phyloP scores from a whole-genome alignment of 2,329 filamentous ascomycete genomes.

The Phialophora macrospora region DNA sequence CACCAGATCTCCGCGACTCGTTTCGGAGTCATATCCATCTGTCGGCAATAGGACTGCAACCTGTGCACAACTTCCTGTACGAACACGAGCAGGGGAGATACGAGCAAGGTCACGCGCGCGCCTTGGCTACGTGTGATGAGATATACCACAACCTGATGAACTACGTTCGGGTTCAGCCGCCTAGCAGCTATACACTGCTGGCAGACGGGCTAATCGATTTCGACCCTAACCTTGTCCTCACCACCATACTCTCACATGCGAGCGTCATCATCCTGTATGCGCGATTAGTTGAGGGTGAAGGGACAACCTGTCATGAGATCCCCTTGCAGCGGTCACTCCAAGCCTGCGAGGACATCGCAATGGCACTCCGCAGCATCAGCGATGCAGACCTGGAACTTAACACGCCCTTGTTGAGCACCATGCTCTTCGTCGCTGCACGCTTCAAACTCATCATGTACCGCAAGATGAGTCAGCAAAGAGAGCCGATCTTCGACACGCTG shows the following conservation, averaged over 20 bases:
- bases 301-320: constrained; percentile 17
- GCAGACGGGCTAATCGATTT: constrained; percentile 38
- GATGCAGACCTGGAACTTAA: constrained; percentile 38
- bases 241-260: constrained; percentile 34
- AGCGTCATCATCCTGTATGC: constrained; percentile 37
- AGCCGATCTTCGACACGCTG: constrained; percentile 36
- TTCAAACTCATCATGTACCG: constrained; percentile 36
- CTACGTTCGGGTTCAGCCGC: constrained; percentile 33
- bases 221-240: constrained; percentile 37
- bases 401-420: constrained; percentile 31
- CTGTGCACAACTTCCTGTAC: constrained; percentile 37
- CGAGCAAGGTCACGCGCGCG: constrained; percentile 25
- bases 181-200: constrained; percentile 36
- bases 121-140: constrained; percentile 35
- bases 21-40: constrained; percentile 36
- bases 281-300: constrained; percentile 31
- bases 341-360: constrained; percentile 35
- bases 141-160: constrained; percentile 39
- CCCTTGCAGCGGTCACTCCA: constrained; percentile 34
- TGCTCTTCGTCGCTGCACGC: constrained; percentile 35
- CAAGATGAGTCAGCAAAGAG: constrained; percentile 18
- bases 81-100: constrained; percentile 29
- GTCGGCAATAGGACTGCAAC: constrained; percentile 37
- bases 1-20: constrained; percentile 38
- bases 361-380: constrained; percentile 34